A percentile compares a stretch with the other conserved stretches of the same genome.
phyloP scores from a whole-genome alignment of 306 rosid species.

The Pachyrhizus erosus region DNA sequence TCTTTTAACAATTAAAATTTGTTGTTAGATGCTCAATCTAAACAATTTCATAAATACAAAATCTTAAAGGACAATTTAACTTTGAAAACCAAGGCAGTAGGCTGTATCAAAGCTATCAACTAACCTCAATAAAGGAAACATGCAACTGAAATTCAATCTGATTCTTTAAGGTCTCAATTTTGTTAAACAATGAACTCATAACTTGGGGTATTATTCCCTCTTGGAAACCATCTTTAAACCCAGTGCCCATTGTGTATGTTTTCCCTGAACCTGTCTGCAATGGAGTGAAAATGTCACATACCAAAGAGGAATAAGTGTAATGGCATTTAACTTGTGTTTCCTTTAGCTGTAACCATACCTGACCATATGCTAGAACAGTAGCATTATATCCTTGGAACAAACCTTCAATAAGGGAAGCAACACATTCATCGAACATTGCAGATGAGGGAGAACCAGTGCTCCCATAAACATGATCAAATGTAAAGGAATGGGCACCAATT shows the following conservation, averaged over 20 bases:
- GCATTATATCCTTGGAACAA: slow-evolving; percentile 98
- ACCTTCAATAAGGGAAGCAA: slow-evolving; percentile 85
- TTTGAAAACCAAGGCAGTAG: slow-evolving; percentile 32
- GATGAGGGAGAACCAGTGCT: slow-evolving; percentile 85
- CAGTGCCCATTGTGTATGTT: slow-evolving; percentile 99
- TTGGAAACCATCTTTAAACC: slow-evolving; percentile 80
- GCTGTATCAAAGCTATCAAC: slow-evolving; percentile 31
- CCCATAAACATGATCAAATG: slow-evolving; percentile 97
- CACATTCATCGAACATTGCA: slow-evolving; percentile 84
- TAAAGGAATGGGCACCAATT: slow-evolving; percentile 92
- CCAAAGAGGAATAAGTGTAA: slow-evolving; percentile 27
- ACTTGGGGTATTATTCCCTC: slow-evolving; percentile 91
- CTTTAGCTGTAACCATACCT: slow-evolving; percentile 61
- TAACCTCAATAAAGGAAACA: slow-evolving; percentile 96
- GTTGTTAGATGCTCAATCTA: slow-evolving; percentile 48
- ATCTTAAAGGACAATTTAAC: slow-evolving; percentile 20
- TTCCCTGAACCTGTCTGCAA: slow-evolving; percentile 98
- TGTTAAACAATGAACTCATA: slow-evolving; percentile 78
- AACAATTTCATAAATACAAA: slow-evolving; percentile 26
- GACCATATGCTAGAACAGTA: slow-evolving; percentile 97
- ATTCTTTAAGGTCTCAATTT: slow-evolving; percentile 81
- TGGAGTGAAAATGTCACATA: slow-evolving; percentile 50
- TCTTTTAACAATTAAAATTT: slow-evolving; percentile 58
- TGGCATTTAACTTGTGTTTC: slow-evolving; percentile 33
- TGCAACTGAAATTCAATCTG: slow-evolving; percentile 91